phyloP scores from a whole-genome alignment of 2,329 filamentous ascomycete genomes.

The Ceratocystis ficicola region DNA sequence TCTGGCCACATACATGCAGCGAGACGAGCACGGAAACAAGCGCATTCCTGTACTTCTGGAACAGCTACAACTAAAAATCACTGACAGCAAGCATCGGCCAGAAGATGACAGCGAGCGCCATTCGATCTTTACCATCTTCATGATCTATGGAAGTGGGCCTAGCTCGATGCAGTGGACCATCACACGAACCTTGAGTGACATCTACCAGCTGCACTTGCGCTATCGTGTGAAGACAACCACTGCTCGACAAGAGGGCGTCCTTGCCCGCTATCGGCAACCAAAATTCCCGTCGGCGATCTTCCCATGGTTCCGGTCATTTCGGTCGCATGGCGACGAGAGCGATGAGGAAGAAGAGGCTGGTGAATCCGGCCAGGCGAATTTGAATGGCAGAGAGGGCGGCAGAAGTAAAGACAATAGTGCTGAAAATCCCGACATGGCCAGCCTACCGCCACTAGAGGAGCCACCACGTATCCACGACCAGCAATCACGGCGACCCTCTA shows the following conservation, averaged over 20 bases:
- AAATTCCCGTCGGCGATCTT: slow-evolving; percentile 83
- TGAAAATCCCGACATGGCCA: background rate
- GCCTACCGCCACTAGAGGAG: slow-evolving; percentile 27
- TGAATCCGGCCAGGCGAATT: background rate
- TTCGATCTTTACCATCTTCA: slow-evolving; percentile 75
- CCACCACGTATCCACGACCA: slow-evolving; percentile 20
- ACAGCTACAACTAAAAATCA: slow-evolving; percentile 79
- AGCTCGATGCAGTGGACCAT: slow-evolving; percentile 97
- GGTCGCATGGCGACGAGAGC: slow-evolving; percentile 66
- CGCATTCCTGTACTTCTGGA: slow-evolving; percentile 90
- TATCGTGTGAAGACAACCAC: slow-evolving; percentile 77
- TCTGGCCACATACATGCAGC: slow-evolving; percentile 92
- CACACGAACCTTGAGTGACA: slow-evolving; percentile 73
- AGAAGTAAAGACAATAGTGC: background rate
- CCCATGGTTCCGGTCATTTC: slow-evolving; percentile 72
- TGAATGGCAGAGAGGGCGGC: slow-evolving; percentile 2
- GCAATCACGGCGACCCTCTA: background rate
- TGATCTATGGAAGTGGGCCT: slow-evolving; percentile 91
- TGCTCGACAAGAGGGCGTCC: slow-evolving; percentile 34
- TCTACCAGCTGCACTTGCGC: slow-evolving; percentile 82
- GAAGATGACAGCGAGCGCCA: slow-evolving; percentile 56
- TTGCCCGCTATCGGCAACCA: slow-evolving; percentile 57
- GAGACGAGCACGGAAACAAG: slow-evolving; percentile 90
- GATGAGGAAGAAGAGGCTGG: slow-evolving; percentile 55
- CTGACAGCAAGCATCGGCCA: slow-evolving; percentile 61